These are phyloP conservation scores for Blastobotrys malaysiensis DNA, from an alignment of 1,139 yeast species.

Conservation along the genomic window DNA sequence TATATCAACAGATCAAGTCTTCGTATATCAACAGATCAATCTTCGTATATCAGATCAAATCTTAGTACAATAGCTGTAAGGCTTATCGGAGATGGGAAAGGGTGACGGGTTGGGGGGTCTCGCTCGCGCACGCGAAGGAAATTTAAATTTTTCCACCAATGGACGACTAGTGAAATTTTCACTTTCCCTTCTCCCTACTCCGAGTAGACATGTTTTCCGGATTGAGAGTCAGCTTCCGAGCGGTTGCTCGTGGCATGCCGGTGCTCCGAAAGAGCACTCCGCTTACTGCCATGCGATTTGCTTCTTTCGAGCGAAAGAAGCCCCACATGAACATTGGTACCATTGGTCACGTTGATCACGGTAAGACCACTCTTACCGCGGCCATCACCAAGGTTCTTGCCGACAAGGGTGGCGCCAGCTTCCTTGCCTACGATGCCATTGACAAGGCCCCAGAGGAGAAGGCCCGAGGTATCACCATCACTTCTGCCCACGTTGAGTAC, in stretches of 20 bases:
- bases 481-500: conserved; percentile 95
- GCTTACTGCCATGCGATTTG: conserved; percentile 25
- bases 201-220: conserved; percentile 4
- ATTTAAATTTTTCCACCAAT: conserved; percentile 1
- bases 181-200: not conserved
- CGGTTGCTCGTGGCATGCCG: conserved; percentile 6
- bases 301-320: conserved; percentile 41
- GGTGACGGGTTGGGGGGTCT: too few relatives aligned
- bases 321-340: conserved; percentile 97
- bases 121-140: not conserved
- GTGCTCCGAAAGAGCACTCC: conserved; percentile 35
- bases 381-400: conserved; percentile 96
- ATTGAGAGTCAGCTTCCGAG: conserved; percentile 7
- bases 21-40: too few relatives aligned
- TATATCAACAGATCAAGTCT: too few relatives aligned
- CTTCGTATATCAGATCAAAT: too few relatives aligned
- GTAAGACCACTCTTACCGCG: conserved; percentile 96
- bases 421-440: conserved; percentile 87
- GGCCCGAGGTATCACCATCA: conserved; percentile 98
- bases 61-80: too few relatives aligned
- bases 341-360: conserved; percentile 96
- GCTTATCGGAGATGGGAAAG: too few relatives aligned
- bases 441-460: conserved; percentile 99
- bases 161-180: not conserved
- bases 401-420: conserved; percentile 82